Conservation (phyloP, 257 asterid genomes). For the Marsdenia floribunda region DNA sequence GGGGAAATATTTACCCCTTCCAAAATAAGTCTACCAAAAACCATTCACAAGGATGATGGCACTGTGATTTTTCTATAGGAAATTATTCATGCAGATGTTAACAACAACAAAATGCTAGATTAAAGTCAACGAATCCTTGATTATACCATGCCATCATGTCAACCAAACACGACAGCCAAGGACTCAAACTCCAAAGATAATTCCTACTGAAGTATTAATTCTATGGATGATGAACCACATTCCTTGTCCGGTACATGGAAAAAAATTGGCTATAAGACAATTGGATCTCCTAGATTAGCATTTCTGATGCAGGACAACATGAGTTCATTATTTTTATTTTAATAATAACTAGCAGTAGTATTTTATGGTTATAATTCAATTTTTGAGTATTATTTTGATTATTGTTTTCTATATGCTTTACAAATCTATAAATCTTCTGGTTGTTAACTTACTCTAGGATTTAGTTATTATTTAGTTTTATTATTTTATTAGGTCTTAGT, state of each 20-base stretch:
- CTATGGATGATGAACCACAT: neutral
- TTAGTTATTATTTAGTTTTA: too few species aligned
- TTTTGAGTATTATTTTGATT: too few species aligned
- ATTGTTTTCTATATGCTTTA: too few species aligned
- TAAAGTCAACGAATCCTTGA: neutral
- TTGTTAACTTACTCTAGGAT: too few species aligned
- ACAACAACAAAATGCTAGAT: neutral
- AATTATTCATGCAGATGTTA: neutral
- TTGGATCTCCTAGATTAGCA: neutral
- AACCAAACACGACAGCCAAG: neutral
- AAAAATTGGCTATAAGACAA: neutral
- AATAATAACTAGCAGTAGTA: too few species aligned
- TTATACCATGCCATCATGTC: neutral
- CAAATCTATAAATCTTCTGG: too few species aligned
- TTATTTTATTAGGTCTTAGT: too few species aligned
- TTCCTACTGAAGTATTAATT: neutral
- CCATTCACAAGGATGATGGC: neutral
- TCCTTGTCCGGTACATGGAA: neutral
- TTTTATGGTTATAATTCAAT: too few species aligned
- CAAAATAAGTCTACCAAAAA: neutral
- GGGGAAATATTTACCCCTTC: neutral
- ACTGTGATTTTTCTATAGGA: neutral
- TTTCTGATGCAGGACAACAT: too few species aligned
- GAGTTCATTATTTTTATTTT: too few species aligned
- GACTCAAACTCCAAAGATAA: neutral